Percentiles rank a stretch among this genome's conserved stretches.
Evolutionary conservation across 2,329 filamentous ascomycete genomes (phyloP).

Genomic region (Pyricularia pennisetigena): DNA sequence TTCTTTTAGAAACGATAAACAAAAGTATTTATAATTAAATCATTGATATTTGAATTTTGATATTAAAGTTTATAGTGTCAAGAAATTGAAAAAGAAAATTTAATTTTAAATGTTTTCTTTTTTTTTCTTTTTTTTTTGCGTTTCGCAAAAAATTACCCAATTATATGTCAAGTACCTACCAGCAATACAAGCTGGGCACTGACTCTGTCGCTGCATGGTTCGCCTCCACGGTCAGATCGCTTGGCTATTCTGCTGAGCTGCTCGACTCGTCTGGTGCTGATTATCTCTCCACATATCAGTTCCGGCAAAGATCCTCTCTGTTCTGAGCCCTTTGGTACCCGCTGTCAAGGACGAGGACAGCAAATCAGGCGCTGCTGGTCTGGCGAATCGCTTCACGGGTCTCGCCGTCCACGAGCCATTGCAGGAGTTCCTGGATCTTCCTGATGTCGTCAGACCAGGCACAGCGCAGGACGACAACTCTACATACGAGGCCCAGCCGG

Average conservation of each 20-base stretch:
- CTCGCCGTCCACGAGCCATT: constrained; percentile 27
- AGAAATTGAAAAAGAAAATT: too few species aligned
- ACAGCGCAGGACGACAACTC: constrained; percentile 9
- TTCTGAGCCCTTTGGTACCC: constrained; percentile 21
- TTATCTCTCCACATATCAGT: constrained; percentile 9
- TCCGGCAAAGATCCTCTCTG: constrained; percentile 22
- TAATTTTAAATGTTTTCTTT: too few species aligned
- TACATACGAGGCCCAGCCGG: constrained; percentile 22
- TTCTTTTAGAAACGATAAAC: too few species aligned
- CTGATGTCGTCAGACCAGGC: constrained; percentile 14
- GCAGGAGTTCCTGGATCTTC: constrained; percentile 22
- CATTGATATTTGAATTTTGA: too few species aligned
- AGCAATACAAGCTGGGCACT: constrained; percentile 30
- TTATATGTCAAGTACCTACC: constrained; percentile 26
- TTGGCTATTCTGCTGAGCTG: constrained; percentile 19
- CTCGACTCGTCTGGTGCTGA: constrained; percentile 6
- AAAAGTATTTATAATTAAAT: too few species aligned
- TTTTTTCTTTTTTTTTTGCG: too few species aligned
- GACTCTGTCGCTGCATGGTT: constrained; percentile 29
- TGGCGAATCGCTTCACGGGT: constrained; percentile 22
- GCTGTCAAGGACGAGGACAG: not conserved
- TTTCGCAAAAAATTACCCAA: too few species aligned
- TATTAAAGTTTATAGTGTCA: too few species aligned
- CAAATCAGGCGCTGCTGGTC: not conserved
- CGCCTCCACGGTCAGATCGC: constrained; percentile 25